A percentile compares a stretch with the other conserved stretches of the same genome.
Conservation (phyloP, 257 asterid genomes). For the Paraleonurus japonicus region DNA sequence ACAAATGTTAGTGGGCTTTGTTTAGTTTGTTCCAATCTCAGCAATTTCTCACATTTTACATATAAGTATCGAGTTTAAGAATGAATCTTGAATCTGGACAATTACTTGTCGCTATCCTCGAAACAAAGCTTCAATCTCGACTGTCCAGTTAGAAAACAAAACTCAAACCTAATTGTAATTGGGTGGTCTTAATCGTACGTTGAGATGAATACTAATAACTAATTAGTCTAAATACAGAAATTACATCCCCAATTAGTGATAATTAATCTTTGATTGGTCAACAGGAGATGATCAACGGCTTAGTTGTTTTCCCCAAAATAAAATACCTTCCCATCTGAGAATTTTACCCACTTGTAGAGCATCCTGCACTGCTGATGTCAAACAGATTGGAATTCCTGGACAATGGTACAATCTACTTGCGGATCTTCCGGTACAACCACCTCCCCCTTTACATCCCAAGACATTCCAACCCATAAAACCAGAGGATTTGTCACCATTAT, state of each 20-base stretch:
- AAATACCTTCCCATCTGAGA: constrained; percentile 29
- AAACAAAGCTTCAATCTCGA: background rate
- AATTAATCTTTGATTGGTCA: background rate
- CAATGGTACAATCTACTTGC: constrained; percentile 82
- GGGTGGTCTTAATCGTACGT: background rate
- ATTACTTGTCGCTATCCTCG: background rate
- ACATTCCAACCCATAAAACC: constrained; percentile 71
- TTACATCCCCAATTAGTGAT: background rate
- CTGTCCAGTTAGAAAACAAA: too few relatives aligned
- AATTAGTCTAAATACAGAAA: background rate
- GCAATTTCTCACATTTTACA: background rate
- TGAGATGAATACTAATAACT: background rate
- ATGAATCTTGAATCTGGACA: background rate
- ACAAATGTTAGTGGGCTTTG: background rate
- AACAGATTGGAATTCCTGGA: constrained; percentile 52
- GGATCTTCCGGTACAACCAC: constrained; percentile 83
- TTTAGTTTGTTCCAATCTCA: background rate
- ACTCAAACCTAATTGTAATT: background rate
- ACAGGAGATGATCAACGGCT: constrained; percentile 35
- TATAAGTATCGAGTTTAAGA: too few relatives aligned
- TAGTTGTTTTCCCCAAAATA: constrained; percentile 32
- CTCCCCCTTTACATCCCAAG: constrained; percentile 75
- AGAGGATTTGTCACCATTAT: constrained; percentile 69
- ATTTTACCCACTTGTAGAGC: constrained; percentile 35
- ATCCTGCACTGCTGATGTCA: constrained; percentile 26